Evolutionary conservation across 108 stramenopile genomes (phyloP).

Genomic region (Skeletonema marinoi): DNA sequence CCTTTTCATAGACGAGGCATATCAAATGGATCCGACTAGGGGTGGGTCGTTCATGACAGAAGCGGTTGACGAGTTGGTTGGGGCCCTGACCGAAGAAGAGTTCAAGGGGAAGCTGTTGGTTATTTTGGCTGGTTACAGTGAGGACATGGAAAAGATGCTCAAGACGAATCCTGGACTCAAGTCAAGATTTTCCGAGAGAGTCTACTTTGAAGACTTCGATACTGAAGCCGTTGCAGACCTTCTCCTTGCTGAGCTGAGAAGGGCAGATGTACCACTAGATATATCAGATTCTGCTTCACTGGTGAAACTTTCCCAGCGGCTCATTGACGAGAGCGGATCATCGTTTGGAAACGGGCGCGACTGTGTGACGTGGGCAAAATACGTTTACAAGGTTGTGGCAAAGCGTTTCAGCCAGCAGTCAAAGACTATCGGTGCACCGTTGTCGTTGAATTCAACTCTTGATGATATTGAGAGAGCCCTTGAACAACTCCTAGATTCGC

Average conservation of each 20-base stretch:
- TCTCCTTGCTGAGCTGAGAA: background rate
- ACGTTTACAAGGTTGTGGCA: background rate
- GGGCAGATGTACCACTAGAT: background rate
- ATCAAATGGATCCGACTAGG: conserved; percentile 66
- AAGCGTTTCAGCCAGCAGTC: background rate
- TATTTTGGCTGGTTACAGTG: conserved; percentile 65
- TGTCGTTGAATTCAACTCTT: background rate
- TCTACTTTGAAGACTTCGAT: conserved; percentile 33
- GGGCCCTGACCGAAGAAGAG: conserved; percentile 66
- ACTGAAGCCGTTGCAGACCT: background rate
- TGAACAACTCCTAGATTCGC: background rate
- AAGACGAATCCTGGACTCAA: conserved; percentile 79
- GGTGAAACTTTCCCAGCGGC: background rate
- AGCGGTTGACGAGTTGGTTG: conserved; percentile 76
- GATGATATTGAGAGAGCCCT: background rate
- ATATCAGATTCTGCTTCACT: background rate
- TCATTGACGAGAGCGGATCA: background rate
- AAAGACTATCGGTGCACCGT: background rate
- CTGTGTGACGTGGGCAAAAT: background rate
- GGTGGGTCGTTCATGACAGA: conserved; percentile 70
- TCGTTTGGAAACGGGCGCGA: background rate
- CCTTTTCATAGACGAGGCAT: conserved; percentile 79
- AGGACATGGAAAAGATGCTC: conserved; percentile 70
- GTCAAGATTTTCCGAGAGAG: conserved; percentile 45
- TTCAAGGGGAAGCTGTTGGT: conserved; percentile 65